A percentile compares a stretch with the other conserved stretches of the same genome.
phyloP scores from a whole-genome alignment of 176 grass and related monocot species.

The Bonia amplexicaulis region DNA sequence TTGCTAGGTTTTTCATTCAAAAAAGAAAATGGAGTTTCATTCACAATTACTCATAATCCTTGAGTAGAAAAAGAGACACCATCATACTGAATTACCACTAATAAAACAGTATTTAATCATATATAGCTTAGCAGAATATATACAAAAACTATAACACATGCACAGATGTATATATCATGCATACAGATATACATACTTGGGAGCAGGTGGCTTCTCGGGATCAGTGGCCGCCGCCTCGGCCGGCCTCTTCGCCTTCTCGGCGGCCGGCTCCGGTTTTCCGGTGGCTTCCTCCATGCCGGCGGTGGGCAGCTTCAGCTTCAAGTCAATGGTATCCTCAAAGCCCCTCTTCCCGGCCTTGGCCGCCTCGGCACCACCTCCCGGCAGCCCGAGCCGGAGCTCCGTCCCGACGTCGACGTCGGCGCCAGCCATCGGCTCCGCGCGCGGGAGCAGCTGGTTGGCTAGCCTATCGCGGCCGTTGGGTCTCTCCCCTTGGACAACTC shows the following conservation, averaged over 20 bases:
- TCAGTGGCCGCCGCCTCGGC: conserved; percentile 32
- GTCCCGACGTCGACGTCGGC: conserved; percentile 69
- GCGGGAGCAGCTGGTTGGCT: conserved; percentile 29
- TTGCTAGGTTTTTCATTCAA: not conserved
- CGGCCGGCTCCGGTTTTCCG: conserved; percentile 24
- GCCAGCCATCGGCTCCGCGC: conserved; percentile 53
- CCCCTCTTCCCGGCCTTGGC: conserved; percentile 70
- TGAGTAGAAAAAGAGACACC: not conserved
- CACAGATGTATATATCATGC: not conserved
- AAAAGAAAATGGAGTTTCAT: not conserved
- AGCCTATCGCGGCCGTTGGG: conserved; percentile 25
- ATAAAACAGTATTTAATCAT: not conserved
- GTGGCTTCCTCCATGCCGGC: conserved; percentile 48
- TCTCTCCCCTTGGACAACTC: conserved; percentile 2
- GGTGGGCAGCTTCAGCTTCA: conserved; percentile 79
- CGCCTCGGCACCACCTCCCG: conserved; percentile 61
- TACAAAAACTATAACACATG: not conserved
- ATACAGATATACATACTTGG: conserved; percentile 49
- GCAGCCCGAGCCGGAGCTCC: conserved; percentile 88
- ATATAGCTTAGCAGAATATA: not conserved
- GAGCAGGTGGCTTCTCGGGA: conserved; percentile 73
- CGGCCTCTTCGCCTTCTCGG: conserved; percentile 55
- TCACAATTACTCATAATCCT: not conserved
- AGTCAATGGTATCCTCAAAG: conserved; percentile 78
- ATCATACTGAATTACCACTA: not conserved